Conservation (phyloP, 495 filamentous ascomycete species). For the Rhizodiscina lignyota region DNA sequence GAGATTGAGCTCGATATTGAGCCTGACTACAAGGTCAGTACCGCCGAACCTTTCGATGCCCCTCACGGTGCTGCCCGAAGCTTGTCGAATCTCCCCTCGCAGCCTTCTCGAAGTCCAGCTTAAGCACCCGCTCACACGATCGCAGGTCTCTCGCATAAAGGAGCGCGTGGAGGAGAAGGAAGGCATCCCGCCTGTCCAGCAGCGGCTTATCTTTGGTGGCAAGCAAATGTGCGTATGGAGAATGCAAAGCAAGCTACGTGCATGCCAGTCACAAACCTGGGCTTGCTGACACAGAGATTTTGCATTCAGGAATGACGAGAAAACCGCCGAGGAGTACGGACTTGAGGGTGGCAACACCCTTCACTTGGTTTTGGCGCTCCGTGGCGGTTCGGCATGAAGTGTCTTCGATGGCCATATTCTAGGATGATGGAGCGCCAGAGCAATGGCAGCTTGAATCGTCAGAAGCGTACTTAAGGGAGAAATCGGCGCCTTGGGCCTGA, state of each 20-base stretch:
- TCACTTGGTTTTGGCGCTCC: slow-evolving; percentile 84
- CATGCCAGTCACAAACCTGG: too few relatives aligned
- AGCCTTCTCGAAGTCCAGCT: too few relatives aligned
- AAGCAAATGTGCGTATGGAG: slow-evolving; percentile 93
- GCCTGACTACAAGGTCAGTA: slow-evolving; percentile 65
- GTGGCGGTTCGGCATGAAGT: too few relatives aligned
- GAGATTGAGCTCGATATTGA: slow-evolving; percentile 98
- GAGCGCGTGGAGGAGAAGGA: slow-evolving; percentile 98
- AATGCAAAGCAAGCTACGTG: too few relatives aligned
- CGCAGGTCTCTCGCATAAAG: slow-evolving; percentile 82
- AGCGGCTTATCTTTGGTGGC: slow-evolving; percentile 86
- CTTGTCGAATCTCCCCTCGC: slow-evolving; percentile 4
- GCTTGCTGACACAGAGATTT: too few relatives aligned
- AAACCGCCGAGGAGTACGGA: slow-evolving; percentile 66
- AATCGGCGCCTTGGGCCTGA: too few relatives aligned
- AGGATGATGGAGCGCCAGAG: too few relatives aligned
- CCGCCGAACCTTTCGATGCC: slow-evolving; percentile 2
- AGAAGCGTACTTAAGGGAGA: too few relatives aligned
- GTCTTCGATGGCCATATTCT: too few relatives aligned
- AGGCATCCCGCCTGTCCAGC: slow-evolving; percentile 93
- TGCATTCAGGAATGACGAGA: slow-evolving; percentile 85
- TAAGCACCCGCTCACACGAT: too few relatives aligned
- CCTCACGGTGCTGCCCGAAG: neutral
- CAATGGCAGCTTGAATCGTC: too few relatives aligned
- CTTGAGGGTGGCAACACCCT: slow-evolving; percentile 88